Evolutionary conservation across 208 protist genomes (phyloP), one percentile per base, ranked within the genome.

Genomic region (Willaertia magna): DNA sequence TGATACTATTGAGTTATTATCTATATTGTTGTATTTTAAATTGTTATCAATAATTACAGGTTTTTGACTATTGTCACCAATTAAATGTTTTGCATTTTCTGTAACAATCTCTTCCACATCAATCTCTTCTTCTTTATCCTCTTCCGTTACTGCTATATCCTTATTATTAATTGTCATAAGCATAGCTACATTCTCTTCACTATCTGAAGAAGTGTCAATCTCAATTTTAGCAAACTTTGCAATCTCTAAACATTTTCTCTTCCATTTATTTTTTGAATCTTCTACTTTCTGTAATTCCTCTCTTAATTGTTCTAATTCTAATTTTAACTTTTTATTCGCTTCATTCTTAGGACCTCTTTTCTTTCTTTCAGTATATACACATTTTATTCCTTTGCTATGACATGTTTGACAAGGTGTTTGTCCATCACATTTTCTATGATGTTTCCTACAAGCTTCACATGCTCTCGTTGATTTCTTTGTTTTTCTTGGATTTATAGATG

Each of bases 331-430:
- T 51, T 81, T 81, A 22, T 20, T 20, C 1, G 76, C 76, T 1
- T 81, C 76, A 49, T 81, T 81, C n/a, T 81, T 81, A 34, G 76
- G 76, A 2, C 76, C 76, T 81, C 76, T 81, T n/a, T 81, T 81
- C 39, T 51, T 81, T 81, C 76, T n/a, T 40, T 46, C 44, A 1
- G 44, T 81, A 18, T 51, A 81, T 9, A 81, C n/a, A 51, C 76
- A 81, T 14, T 51, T 20, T 14, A 81, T 51, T 12, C 44, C 44
- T 34, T 81, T 81, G 22, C 30, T 18, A 39, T 7, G 4, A 51
- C 76, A 81, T 4, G 18, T 81, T 46, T 51, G 9, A 49, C 76
- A 81, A 40, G 76, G 76, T 12, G 6, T n/a, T 16, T 4, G 0
- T 30, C 76, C 76, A 42, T 81, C 44, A 81, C 76, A 81, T 34